Percentiles rank a stretch among this genome's conserved stretches.
These are phyloP conservation scores for Escovopsis sp. DNA, from an alignment of 2,329 filamentous ascomycete genomes.

Conservation along the genomic window DNA sequence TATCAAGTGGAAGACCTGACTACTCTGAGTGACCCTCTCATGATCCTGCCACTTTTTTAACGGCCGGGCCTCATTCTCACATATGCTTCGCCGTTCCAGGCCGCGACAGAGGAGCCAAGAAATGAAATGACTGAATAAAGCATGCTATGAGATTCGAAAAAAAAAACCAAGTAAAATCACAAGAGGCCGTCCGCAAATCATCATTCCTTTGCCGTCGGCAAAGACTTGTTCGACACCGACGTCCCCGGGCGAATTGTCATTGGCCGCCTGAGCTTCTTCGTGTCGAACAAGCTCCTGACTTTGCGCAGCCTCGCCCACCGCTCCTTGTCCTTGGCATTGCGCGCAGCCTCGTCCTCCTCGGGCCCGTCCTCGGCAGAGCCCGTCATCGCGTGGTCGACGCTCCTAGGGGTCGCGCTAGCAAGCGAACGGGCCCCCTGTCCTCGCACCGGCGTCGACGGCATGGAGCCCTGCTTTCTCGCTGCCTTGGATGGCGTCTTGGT, in stretches of 20 bases:
- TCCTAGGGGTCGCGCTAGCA: constrained; percentile 1
- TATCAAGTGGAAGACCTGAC: constrained; percentile 19
- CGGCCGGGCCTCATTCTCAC: too few relatives aligned
- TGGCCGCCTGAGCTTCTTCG: constrained; percentile 39
- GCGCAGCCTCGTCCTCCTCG: constrained; percentile 20
- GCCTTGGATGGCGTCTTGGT: constrained; percentile 14
- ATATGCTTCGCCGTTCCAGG: too few relatives aligned
- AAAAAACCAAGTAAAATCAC: not conserved
- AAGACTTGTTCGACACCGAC: constrained; percentile 13
- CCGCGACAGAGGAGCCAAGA: too few relatives aligned
- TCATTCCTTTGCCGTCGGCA: constrained; percentile 2
- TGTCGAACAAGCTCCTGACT: constrained; percentile 57
- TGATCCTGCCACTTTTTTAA: too few relatives aligned
- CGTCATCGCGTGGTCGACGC: constrained; percentile 19
- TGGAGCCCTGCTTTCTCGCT: constrained; percentile 8
- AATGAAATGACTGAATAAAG: too few relatives aligned
- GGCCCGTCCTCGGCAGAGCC: constrained; percentile 46
- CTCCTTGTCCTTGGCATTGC: constrained; percentile 51
- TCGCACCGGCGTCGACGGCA: constrained; percentile 6
- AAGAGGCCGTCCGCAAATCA: not conserved
- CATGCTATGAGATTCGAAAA: constrained; percentile 1
- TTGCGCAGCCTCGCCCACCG: constrained; percentile 56
- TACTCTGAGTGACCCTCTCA: not conserved
- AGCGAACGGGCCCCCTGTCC: constrained; percentile 2
- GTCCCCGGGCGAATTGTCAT: constrained; percentile 27